These are phyloP conservation scores for Pichia kudriavzevii DNA, from an alignment of 1,139 yeast genomes.

Conservation along the genomic window DNA sequence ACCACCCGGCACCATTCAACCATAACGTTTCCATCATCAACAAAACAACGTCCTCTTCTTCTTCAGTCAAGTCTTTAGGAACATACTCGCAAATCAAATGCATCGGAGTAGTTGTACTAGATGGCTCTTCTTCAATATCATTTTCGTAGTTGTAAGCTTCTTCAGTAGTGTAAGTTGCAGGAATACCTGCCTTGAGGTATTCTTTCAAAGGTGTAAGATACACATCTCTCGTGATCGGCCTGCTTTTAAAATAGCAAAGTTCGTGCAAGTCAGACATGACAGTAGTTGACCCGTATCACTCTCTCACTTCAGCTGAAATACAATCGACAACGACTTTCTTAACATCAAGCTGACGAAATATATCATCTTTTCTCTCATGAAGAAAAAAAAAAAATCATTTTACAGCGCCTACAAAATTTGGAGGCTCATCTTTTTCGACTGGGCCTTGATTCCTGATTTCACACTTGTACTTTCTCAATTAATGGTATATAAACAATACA, in stretches of 20 bases:
- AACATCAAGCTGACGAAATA: background rate
- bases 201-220: conserved; percentile 40
- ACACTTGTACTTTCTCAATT: too few relatives aligned
- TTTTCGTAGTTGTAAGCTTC: conserved; percentile 56
- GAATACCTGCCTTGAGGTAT: conserved; percentile 56
- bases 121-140: conserved; percentile 34
- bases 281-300: too few relatives aligned
- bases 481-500: background rate
- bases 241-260: conserved; percentile 45
- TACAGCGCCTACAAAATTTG: too few relatives aligned
- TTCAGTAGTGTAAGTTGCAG: conserved; percentile 76
- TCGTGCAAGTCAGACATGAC: conserved; percentile 75
- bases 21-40: conserved; percentile 59
- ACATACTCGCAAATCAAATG: conserved; percentile 54
- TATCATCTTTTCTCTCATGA: too few relatives aligned
- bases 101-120: conserved; percentile 60
- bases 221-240: conserved; percentile 45
- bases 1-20: conserved; percentile 92
- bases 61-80: conserved; percentile 39
- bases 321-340: background rate
- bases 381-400: too few relatives aligned
- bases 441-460: too few relatives aligned
- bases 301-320: too few relatives aligned
- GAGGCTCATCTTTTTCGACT: too few relatives aligned
- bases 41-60: conserved; percentile 42